Evolutionary conservation across 495 filamentous ascomycete species (phyloP).

Genomic region (Talaromyces trachyspermus): DNA sequence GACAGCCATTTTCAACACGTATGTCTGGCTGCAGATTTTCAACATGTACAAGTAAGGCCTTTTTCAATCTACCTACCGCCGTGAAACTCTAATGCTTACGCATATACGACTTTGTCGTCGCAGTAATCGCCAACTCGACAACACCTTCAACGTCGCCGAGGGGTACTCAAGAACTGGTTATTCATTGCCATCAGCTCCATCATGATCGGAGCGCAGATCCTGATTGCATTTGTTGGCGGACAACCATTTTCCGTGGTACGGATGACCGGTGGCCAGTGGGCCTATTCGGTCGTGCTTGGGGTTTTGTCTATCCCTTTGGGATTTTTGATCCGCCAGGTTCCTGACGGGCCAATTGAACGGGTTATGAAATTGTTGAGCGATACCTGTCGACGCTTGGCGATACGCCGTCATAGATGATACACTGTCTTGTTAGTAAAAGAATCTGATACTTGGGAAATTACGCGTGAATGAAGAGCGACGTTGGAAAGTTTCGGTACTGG

Average conservation of each 20-base stretch:
- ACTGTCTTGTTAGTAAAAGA: neutral
- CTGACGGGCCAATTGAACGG: neutral
- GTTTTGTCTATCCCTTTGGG: slow-evolving; percentile 54
- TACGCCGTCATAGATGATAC: neutral
- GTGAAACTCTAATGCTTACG: neutral
- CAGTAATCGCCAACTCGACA: slow-evolving; percentile 63
- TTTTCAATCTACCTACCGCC: too few relatives aligned
- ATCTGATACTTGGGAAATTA: neutral
- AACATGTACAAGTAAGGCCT: slow-evolving; percentile 42
- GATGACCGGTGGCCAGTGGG: slow-evolving; percentile 55
- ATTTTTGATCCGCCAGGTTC: slow-evolving; percentile 6
- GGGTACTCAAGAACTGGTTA: slow-evolving; percentile 63
- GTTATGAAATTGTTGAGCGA: neutral
- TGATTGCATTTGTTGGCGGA: slow-evolving; percentile 62
- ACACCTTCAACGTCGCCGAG: slow-evolving; percentile 74
- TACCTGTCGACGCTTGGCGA: neutral
- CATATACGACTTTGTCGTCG: slow-evolving; percentile 16
- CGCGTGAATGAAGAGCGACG: neutral
- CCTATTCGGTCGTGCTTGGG: slow-evolving; percentile 53
- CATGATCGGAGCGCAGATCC: slow-evolving; percentile 64
- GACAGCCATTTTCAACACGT: slow-evolving; percentile 68
- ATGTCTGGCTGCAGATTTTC: slow-evolving; percentile 80
- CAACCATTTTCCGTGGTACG: slow-evolving; percentile 45
- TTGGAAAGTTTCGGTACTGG: neutral
- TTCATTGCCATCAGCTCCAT: slow-evolving; percentile 63